Base-by-base conservation (phyloP, 495 filamentous ascomycete genomes). In the Neurospora sp. region DNA sequence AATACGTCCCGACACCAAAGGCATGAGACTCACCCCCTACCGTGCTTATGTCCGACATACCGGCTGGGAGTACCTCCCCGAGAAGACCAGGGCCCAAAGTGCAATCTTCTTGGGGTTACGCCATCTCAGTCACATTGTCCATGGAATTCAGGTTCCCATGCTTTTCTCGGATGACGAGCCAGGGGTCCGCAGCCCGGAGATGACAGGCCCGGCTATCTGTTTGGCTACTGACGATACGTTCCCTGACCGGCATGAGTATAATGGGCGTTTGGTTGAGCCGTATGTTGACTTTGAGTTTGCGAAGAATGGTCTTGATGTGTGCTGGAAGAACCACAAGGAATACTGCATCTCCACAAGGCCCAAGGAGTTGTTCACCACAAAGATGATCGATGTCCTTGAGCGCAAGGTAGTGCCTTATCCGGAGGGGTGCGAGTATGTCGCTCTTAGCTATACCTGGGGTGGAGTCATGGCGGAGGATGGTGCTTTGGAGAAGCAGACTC, bases 381-480 rank as follows among this genome's bases (percentile, higher is more conserved):
- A 69, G 31, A 73, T 75, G 72, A 71, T 78, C 59, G 75, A 79
- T 68, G 74, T 78, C 1, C 20, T 61, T 10, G 20, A 44, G 4
- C 71, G 75, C 8, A 68, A 68, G 18, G 72, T 76, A 5, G 72
- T 77, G 1, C 71, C 61, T n/a, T 78, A 45, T n/a, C 76, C 75
- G 16, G 41, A 53, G 1, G 40, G 69, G 8, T 77, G 75, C 31
- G 38, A 59, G 8, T 79, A 76, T 68, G 65, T 75, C 9, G 72
- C 74, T 12, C 42, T 79, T 7, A 79, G 74, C 42, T 76, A 76
- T 18, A 73, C 73, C 2, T 79, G 74, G 77, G 75, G 75, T 0
- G 72, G 75, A 0, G 27, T 79, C 37, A 78, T 74, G 40, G 45
- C 74, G 5, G 70, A 68, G 18, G 6, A 27, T 0, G 74, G 69